Evolutionary conservation across 2,329 filamentous ascomycete genomes (phyloP), one percentile per base, ranked within the genome.

Genomic region (Scedosporium minutisporum): DNA sequence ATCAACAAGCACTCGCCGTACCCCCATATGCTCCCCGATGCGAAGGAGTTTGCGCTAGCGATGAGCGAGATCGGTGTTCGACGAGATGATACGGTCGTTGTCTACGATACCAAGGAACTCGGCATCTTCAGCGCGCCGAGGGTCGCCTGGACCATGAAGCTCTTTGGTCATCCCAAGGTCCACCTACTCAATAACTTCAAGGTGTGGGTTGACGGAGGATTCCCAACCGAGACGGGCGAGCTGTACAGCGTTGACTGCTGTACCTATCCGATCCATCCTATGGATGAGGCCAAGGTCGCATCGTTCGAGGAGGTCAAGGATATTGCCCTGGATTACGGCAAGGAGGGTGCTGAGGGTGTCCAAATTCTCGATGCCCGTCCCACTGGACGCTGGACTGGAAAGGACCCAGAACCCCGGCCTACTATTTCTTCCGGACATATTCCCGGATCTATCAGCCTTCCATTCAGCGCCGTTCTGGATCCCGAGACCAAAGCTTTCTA

Each of bases 181-280:
- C 92, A 97, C 73, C 77, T 99, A 18, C 78, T 99, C 62, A 96
- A 99, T 78, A 99, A 99, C 77, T 99, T 97, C 78, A 90, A 88
- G 73, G 76, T 90, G n/a, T 99, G 93, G 91, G 87, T 93, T 1
- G 89, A 93, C 41, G 82, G 96, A 70, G 91, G 90, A 1, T 84
- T 87, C 67, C 90, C 92, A 0, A 89, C 87, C 0, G 92, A 96
- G 77, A 86, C 86, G n/a, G 93, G 93, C 60, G 78, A 89, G 73
- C 75, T 90, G 61, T 87, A 85, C 74, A 85, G 78, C 63, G 82
- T 88, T 55, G 85, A 88, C 70, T 87, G 85, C 71, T 84, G 82
- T 65, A 77, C 80, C 1, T 88, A 88, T 64, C 84, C 82, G 2
- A 87, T 88, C 62, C 88, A 88, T 64, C 84, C 82, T 2, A 87